Evolutionary conservation across 495 filamentous ascomycete species (phyloP).

Genomic region (Tuber melanosporum): DNA sequence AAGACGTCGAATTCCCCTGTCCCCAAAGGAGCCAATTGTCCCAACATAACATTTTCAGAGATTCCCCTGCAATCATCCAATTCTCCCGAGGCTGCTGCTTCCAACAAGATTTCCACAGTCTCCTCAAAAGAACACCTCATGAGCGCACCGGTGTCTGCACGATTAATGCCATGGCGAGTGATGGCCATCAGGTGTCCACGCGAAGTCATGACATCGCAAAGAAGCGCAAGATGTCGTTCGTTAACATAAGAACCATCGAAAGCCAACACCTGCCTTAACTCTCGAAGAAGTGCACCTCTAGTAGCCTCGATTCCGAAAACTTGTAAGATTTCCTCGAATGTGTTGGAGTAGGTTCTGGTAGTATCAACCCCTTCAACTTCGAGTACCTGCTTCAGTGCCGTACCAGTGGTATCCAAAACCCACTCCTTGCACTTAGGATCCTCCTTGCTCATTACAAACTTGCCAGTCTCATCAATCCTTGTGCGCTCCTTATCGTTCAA

Average conservation of each 20-base stretch:
- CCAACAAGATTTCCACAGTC: conserved; percentile 94
- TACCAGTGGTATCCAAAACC: conserved; percentile 90
- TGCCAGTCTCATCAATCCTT: conserved; percentile 57
- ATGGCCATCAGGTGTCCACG: conserved; percentile 89
- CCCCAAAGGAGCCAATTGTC: conserved; percentile 90
- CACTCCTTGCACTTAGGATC: conserved; percentile 75
- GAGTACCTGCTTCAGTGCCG: conserved; percentile 73
- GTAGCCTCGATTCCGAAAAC: conserved; percentile 96
- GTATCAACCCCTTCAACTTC: conserved; percentile 82
- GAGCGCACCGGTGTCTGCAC: conserved; percentile 91
- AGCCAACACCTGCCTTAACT: conserved; percentile 82
- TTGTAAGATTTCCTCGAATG: conserved; percentile 85
- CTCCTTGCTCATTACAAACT: conserved; percentile 60
- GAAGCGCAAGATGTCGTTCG: conserved; percentile 89
- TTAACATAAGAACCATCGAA: conserved; percentile 99
- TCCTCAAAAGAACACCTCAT: conserved; percentile 99
- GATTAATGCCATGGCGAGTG: conserved; percentile 96
- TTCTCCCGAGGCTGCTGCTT: conserved; percentile 88
- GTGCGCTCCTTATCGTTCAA: conserved; percentile 72
- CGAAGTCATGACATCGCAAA: conserved; percentile 97
- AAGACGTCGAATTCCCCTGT: conserved; percentile 91
- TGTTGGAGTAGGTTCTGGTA: conserved; percentile 86
- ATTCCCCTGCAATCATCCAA: conserved; percentile 96
- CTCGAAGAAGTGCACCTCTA: conserved; percentile 72
- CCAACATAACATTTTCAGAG: conserved; percentile 97